Base-by-base conservation (phyloP, 1,139 yeast species). In the Candida tetrigidarum region DNA sequence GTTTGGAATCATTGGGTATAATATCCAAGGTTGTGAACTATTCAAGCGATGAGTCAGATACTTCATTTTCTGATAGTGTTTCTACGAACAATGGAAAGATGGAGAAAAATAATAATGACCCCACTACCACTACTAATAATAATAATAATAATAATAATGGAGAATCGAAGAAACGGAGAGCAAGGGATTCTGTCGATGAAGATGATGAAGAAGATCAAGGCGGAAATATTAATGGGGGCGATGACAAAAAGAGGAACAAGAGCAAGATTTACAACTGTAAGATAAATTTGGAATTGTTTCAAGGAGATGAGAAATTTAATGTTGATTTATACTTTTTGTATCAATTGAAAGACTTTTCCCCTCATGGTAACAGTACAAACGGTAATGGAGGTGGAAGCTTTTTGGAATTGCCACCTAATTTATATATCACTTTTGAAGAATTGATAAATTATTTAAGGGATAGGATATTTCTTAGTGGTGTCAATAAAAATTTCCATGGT, bases 401-500 rank as follows among this genome's bases (percentile, higher is more conserved):
- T 9, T 18, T 33, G 11, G 34, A 35, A 8, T 16, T 42, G 19
- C 54, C 55, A 6, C 16, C 44, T 26, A 50, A 46, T 33, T 23
- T 52, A 18, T 44, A 40, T 35, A 32, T 52, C 10, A 42, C 54
- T 5, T 50, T 46, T 26, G 43, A 44, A 15, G 54, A 52, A 32
- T 39, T 52, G 27, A 34, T 39, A 8, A 40, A 49, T 37, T 49
- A 49, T 36, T 29, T 52, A 26, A 42, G 43, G 33, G 48, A 49
- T 18, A 50, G 46, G 30, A 37, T 50, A 4, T 41, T 52, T 8
- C 22, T 40, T 18, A 29, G 36, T 20, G 29, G 15, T 5, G 12
- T 25, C 3, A 42, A 38, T 19, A 32, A 39, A 12, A 39, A 46
- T 25, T 30, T 49, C 6, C 49, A 45, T 29, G 50, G 47, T 2